Conservation (phyloP, 495 filamentous ascomycete genomes). For the Bacidia gigantensis region DNA sequence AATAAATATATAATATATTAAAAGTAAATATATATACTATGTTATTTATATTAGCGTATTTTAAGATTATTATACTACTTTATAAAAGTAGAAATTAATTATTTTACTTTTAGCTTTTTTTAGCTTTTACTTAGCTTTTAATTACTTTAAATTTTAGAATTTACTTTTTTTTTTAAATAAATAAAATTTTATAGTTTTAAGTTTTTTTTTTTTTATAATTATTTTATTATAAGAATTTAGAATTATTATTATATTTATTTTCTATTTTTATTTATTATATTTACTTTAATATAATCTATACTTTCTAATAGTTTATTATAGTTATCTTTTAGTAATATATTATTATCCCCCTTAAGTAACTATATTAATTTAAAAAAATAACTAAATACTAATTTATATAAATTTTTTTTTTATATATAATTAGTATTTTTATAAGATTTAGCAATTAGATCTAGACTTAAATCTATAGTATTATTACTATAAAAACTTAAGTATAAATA, state of each 20-base stretch:
- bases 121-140: not conserved
- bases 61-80: not conserved
- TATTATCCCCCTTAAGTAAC: not conserved
- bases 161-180: no score
- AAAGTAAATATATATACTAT: not conserved
- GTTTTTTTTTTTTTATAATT: not conserved
- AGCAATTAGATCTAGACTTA: no score
- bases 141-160: slow-evolving; percentile 7
- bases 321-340: not conserved
- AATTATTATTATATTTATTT: slow-evolving; percentile 1
- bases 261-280: not conserved
- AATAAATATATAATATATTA: not conserved
- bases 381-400: no score
- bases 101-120: slow-evolving; percentile 2
- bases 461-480: no score
- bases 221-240: not conserved
- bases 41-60: not conserved
- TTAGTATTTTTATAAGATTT: not conserved
- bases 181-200: not conserved
- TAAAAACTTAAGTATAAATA: not conserved
- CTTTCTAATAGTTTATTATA: not conserved
- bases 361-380: not conserved
- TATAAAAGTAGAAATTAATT: not conserved
- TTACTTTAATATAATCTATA: slow-evolving; percentile 6
- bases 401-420: not conserved